Evolutionary conservation across 2,329 filamentous ascomycete species (phyloP).

Genomic region (Exutisphaerella laricina): DNA sequence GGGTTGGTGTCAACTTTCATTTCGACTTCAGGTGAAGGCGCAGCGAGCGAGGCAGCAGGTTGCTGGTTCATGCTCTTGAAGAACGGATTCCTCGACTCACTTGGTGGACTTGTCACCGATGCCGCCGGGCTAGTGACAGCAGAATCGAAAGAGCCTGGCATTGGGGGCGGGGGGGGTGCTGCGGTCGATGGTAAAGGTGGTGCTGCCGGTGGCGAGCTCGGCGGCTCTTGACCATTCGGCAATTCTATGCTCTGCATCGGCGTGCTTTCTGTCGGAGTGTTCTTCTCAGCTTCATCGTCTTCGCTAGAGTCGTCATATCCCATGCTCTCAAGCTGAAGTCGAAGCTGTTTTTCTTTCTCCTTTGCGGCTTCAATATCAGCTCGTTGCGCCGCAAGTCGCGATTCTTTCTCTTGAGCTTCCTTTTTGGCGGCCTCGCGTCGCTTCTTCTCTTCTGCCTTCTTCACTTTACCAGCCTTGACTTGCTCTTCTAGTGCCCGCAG

Average conservation of each 20-base stretch:
- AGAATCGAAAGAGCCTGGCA: constrained; percentile 6
- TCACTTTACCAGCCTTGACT: constrained; percentile 85
- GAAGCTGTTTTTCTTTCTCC: constrained; percentile 83
- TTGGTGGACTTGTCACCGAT: constrained; percentile 45
- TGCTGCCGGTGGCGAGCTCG: constrained; percentile 37
- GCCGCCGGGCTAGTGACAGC: constrained; percentile 21
- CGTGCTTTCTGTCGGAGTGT: constrained; percentile 57
- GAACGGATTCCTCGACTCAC: constrained; percentile 90
- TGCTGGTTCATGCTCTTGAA: constrained; percentile 75
- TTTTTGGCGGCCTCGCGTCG: constrained; percentile 82
- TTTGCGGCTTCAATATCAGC: constrained; percentile 89
- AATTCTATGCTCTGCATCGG: constrained; percentile 54
- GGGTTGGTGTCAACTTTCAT: constrained; percentile 74
- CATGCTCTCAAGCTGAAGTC: constrained; percentile 75
- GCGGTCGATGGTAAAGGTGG: constrained; percentile 35
- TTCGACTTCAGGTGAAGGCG: constrained; percentile 36
- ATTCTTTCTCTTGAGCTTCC: constrained; percentile 83
- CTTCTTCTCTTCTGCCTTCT: constrained; percentile 94
- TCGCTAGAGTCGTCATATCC: constrained; percentile 73
- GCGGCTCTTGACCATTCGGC: constrained; percentile 45
- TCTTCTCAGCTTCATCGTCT: constrained; percentile 66
- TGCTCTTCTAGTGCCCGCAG: constrained; percentile 89
- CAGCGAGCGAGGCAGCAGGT: constrained; percentile 35
- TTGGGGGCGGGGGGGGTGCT: constrained; percentile 1
- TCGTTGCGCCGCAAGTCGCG: constrained; percentile 73